Evolutionary conservation across 169 alveolate genomes (phyloP).

Genomic region (Cryptosporidium felis): DNA sequence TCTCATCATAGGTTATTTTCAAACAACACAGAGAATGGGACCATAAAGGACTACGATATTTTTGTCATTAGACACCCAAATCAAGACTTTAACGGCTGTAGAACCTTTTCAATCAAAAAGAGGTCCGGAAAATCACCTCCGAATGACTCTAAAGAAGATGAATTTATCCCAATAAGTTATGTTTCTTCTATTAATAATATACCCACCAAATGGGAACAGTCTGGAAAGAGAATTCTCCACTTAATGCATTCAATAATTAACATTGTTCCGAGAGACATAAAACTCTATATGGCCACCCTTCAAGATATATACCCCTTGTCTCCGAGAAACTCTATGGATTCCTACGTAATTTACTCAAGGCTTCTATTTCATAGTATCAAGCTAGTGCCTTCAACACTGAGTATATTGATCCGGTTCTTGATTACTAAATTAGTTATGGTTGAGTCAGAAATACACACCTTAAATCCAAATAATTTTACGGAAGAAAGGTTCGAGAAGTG

Average conservation of each 20-base stretch:
- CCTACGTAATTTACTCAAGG: constrained; percentile 15
- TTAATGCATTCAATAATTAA: constrained; percentile 18
- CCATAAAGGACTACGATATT: constrained; percentile 14
- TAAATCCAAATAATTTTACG: constrained; percentile 27
- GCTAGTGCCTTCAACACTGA: constrained; percentile 10
- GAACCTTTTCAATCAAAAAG: constrained; percentile 43
- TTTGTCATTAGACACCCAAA: constrained; percentile 41
- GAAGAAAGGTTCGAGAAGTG: constrained; percentile 62
- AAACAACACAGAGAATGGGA: not conserved
- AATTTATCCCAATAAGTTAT: constrained; percentile 24
- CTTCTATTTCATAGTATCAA: constrained; percentile 12
- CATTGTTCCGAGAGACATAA: constrained; percentile 37
- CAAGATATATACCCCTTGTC: constrained; percentile 41
- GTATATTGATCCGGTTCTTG: constrained; percentile 27
- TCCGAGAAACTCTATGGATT: constrained; percentile 29
- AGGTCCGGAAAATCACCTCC: not conserved
- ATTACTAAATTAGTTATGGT: constrained; percentile 1
- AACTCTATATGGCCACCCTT: constrained; percentile 1
- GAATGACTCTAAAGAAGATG: not conserved
- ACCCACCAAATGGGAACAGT: constrained; percentile 39
- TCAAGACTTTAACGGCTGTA: constrained; percentile 34
- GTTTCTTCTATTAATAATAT: constrained; percentile 47
- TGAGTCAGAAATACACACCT: constrained; percentile 36
- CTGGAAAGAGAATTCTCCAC: constrained; percentile 22
- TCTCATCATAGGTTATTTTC: not conserved